Percentiles rank a stretch among this genome's conserved stretches.
Evolutionary conservation across 495 filamentous ascomycete genomes (phyloP).

Genomic region (Rostrohypoxylon terebratum): DNA sequence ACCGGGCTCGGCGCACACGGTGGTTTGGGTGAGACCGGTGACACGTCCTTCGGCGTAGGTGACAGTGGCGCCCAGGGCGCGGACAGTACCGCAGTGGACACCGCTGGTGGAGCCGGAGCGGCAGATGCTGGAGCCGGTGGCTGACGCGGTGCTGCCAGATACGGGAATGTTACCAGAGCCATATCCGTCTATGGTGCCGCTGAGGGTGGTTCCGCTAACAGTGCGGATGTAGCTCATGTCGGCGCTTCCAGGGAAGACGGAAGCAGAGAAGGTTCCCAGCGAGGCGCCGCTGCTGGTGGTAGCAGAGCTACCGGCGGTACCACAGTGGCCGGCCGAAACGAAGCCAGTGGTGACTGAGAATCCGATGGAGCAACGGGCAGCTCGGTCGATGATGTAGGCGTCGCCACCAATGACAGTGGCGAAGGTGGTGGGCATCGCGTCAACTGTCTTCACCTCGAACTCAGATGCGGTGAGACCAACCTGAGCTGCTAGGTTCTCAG

Average conservation of each 20-base stretch:
- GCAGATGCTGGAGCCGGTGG: conserved; percentile 43
- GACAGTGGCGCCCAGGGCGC: conserved; percentile 42
- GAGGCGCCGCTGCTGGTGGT: conserved; percentile 44
- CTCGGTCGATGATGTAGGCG: conserved; percentile 39
- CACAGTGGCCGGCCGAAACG: conserved; percentile 48
- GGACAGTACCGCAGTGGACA: conserved; percentile 44
- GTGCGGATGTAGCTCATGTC: conserved; percentile 49
- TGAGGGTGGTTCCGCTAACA: conserved; percentile 42
- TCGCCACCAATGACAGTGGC: conserved; percentile 42
- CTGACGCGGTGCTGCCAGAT: conserved; percentile 44
- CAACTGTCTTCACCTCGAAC: conserved; percentile 44
- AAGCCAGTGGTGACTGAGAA: conserved; percentile 46
- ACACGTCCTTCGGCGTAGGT: conserved; percentile 45
- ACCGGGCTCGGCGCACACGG: conserved; percentile 45
- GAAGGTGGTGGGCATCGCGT: conserved; percentile 42
- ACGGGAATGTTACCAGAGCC: conserved; percentile 37
- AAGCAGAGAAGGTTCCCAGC: conserved; percentile 43
- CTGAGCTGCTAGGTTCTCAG: conserved; percentile 41
- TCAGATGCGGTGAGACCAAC: conserved; percentile 43
- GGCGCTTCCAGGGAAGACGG: conserved; percentile 46
- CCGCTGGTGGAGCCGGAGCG: conserved; percentile 46
- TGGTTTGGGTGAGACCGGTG: conserved; percentile 46
- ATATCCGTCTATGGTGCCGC: conserved; percentile 42
- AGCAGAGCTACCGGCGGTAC: conserved; percentile 33
- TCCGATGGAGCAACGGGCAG: conserved; percentile 44